Base-by-base conservation (phyloP, 2,329 filamentous ascomycete species). In the Aspergillus glaucus region DNA sequence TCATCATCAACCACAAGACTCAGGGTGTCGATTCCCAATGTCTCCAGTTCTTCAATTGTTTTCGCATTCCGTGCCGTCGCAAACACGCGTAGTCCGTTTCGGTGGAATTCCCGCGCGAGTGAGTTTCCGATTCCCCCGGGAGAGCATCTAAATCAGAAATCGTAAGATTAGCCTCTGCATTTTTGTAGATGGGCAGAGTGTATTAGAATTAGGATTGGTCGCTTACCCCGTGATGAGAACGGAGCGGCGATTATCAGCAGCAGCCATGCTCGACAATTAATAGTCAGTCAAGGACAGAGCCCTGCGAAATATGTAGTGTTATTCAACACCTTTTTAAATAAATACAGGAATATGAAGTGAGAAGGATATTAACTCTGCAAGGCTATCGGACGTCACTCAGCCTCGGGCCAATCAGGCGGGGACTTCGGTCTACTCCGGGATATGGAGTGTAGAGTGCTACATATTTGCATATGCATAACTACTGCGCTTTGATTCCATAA, bases 61-160 rank as follows among this genome's bases (percentile, higher is more conserved):
- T 66, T 63, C 36, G 74, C 69, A 48, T 77, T 69, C 56, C 80
- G 74, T 10, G 79, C 79, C 3, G 79, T 82, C 10, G 78, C 79
- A 47, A 84, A 75, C 47, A 84, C 80, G 21, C 76, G 73, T 49
- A 79, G 68, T 45, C 78, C 78, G 65, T 65, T 53, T 22, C 59
- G 64, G 48, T 79, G 72, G 59, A 84, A 84, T 57, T 82, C 78
- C 15, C 72, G 70, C 1, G 79, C 79, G 12, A 84, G 70, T 14
- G 75, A 75, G 57, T 83, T 75, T 24, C 81, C 81, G 52, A 84
- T 82, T 46, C 78, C 77, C 36, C 79, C 78, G 6, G 78, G 75
- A 12, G 63, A 64, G 44, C 63, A 67, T 34, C 64, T 66, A 42
- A 15, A 45, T 40, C 19, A 40, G 37, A 19, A 22, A 10, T 21